phyloP scores from a whole-genome alignment of 345 rosid species.

The Odontarrhena argentea region DNA sequence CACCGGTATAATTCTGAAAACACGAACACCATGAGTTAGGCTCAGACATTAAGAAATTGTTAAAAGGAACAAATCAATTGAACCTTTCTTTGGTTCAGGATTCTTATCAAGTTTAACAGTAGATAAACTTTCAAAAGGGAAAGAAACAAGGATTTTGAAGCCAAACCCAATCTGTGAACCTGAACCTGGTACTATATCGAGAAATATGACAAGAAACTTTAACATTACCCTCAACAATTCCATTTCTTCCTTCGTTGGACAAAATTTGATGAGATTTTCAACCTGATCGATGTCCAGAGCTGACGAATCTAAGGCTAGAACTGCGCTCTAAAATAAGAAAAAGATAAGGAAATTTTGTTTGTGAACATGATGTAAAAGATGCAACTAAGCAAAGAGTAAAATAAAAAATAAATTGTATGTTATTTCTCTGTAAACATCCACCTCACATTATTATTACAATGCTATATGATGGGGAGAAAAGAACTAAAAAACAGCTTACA shows the following conservation, averaged over 20 bases:
- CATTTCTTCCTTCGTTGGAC: conserved; percentile 98
- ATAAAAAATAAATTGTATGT: conserved; percentile 2
- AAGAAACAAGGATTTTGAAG: conserved; percentile 10
- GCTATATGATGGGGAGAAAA: conserved; percentile 33
- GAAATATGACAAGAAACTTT: conserved; percentile 17
- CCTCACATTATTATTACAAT: conserved; percentile 6
- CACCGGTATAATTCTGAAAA: conserved; percentile 80
- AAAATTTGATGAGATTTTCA: conserved; percentile 95
- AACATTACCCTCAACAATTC: conserved; percentile 71
- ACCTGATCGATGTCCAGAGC: conserved; percentile 93
- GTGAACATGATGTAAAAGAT: conserved; percentile 17
- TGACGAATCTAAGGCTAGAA: conserved; percentile 88
- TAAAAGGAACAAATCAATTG: conserved; percentile 1
- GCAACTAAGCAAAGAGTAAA: conserved; percentile 20
- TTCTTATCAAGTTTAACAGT: conserved; percentile 9
- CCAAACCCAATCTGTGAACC: conserved; percentile 30
- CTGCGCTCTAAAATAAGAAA: conserved; percentile 64
- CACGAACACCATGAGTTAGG: conserved; percentile 29
- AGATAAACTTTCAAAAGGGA: conserved; percentile 19
- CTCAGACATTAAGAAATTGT: conserved; percentile 21
- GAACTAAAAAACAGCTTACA: conserved; percentile 57
- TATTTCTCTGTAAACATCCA: conserved; percentile 3
- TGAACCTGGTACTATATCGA: conserved; percentile 15
- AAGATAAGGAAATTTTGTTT: conserved; percentile 7
- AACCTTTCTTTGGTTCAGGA: conserved; percentile 20